Evolutionary conservation across 306 rosid species (phyloP), one percentile per base, ranked within the genome.

Genomic region (Hylodesmum podocarpum): DNA sequence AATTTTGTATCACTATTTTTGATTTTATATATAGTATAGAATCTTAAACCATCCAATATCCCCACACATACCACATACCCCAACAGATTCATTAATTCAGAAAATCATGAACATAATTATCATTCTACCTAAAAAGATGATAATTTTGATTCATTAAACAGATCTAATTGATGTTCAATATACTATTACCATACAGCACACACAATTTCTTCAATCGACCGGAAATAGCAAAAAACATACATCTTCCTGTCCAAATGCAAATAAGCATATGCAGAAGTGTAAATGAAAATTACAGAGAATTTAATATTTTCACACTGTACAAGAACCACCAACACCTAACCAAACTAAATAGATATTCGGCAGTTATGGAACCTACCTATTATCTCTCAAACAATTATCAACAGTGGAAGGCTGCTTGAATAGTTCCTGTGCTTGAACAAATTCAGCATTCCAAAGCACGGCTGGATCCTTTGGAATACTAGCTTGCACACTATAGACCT

Each of bases 391-490:
- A 83, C 98, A 96, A 84, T 96, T 96, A 80, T 80, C 90, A 55
- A 67, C 83, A 5, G 83, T 49, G 75, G 76, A 71, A 25, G 97
- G 94, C 88, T 96, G 93, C 91, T 81, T 91, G 81, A 88, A 91
- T 68, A 96, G 93, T 79, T 91, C 96, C 64, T 96, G 97, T 40
- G 98, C 96, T 90, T 96, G 99, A 77, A 96, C 80, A 85, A 86
- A 92, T 79, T 96, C 99, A 14, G 88, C 79, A 88, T 92, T 92
- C 99, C 99, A 91, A 43, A 96, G 91, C 73, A 83, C 80, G 75
- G 98, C 93, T 49, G 94, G 87, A 82, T 96, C 99, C 90, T 92
- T 92, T 77, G 99, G 99, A 36, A 92, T 86, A 83, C 87, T 87
- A 65, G 91, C 86, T 79, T 96, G 99, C 79, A 96, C 99, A 70